Percentiles rank a stretch among this genome's conserved stretches.
These are phyloP conservation scores for Crithidia brevicula DNA, from an alignment of 208 protist genomes.

Conservation along the genomic window DNA sequence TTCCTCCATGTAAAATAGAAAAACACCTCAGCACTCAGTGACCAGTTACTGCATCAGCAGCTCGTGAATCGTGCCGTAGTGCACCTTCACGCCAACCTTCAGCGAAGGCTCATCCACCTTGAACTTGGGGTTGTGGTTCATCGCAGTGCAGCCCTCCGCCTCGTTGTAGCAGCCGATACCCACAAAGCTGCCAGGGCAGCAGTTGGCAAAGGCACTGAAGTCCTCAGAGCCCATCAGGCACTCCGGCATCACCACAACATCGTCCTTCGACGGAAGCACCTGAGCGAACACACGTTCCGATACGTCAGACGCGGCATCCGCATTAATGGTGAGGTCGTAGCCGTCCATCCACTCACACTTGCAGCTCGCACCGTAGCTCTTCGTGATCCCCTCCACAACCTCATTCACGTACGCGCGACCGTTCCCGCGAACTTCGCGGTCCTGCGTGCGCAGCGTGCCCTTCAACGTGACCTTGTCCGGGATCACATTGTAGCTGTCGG, in stretches of 20 bases:
- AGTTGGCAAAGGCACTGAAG: constrained; percentile 46
- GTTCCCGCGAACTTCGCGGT: constrained; percentile 36
- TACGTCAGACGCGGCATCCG: constrained; percentile 39
- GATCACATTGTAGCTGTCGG: constrained; percentile 67
- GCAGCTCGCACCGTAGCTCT: constrained; percentile 33
- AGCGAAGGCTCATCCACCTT: constrained; percentile 56
- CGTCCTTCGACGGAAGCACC: constrained; percentile 28
- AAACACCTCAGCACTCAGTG: background rate
- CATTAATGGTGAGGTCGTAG: constrained; percentile 56
- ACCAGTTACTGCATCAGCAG: constrained; percentile 20
- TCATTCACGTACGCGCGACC: constrained; percentile 33
- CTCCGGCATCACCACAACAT: constrained; percentile 31
- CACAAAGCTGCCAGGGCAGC: constrained; percentile 44
- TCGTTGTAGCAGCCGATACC: constrained; percentile 50
- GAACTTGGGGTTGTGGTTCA: constrained; percentile 59
- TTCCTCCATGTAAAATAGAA: no score
- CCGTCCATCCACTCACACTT: constrained; percentile 34
- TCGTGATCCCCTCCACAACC: constrained; percentile 36
- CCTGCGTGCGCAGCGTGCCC: constrained; percentile 48
- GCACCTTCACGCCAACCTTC: constrained; percentile 50
- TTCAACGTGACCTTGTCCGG: constrained; percentile 49
- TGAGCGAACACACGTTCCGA: constrained; percentile 34
- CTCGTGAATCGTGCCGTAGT: constrained; percentile 24
- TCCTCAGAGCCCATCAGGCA: constrained; percentile 47
- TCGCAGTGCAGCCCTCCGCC: constrained; percentile 24